A percentile compares a stretch with the other conserved stretches of the same genome.
These are phyloP conservation scores for Nicotiana tabacum DNA, from an alignment of 257 asterid species.

Conservation along the genomic window DNA sequence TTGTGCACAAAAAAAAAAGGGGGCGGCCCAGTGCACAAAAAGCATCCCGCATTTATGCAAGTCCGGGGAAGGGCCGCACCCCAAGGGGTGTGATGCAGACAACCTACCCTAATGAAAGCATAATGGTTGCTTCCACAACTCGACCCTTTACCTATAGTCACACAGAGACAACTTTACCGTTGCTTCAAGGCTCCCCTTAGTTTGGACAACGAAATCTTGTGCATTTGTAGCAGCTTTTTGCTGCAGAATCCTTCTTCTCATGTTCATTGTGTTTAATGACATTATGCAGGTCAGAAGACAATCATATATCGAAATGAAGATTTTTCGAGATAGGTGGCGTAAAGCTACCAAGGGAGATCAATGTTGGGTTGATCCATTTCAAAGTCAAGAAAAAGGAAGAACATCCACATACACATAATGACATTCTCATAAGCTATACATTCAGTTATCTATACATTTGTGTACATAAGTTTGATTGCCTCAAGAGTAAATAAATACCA, in stretches of 20 bases:
- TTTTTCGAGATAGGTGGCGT: conserved; percentile 55
- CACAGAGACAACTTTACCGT: no score
- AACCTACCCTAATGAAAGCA: no score
- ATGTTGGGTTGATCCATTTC: conserved; percentile 74
- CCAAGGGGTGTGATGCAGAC: no score
- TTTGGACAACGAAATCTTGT: background rate
- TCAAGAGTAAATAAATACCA: conserved; percentile 11
- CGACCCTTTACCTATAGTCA: no score
- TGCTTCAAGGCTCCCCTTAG: background rate
- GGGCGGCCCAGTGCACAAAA: no score
- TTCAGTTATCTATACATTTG: background rate
- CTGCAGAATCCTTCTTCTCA: no score
- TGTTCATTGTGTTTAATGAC: no score
- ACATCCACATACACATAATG: background rate
- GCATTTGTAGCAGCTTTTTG: background rate
- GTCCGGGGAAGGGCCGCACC: no score
- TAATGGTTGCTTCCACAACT: no score
- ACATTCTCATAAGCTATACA: background rate
- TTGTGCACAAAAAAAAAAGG: background rate
- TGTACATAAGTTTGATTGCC: background rate
- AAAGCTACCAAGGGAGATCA: conserved; percentile 48
- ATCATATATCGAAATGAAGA: conserved; percentile 59
- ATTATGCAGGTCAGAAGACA: conserved; percentile 49
- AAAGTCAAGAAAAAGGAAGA: conserved; percentile 3
- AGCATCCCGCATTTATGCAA: no score